A percentile compares a stretch with the other conserved stretches of the same genome.
These are phyloP conservation scores for Penicillium sp. DNA, from an alignment of 2,329 filamentous ascomycete genomes.

Conservation along the genomic window DNA sequence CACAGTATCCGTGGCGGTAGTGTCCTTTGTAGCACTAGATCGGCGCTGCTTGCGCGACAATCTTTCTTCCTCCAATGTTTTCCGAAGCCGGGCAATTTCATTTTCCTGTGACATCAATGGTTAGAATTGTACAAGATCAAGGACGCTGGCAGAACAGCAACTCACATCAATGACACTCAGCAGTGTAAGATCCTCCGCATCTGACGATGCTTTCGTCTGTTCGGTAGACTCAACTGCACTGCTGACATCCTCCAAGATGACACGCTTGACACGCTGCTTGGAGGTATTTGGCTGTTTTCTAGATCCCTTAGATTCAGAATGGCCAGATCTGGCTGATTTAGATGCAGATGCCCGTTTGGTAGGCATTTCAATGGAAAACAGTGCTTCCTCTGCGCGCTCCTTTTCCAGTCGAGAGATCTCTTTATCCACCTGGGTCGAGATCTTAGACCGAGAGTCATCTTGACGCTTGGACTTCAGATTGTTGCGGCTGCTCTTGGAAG, in stretches of 20 bases:
- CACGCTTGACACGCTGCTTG: constrained; percentile 49
- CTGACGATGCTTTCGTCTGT: constrained; percentile 37
- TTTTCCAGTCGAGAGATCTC: constrained; percentile 46
- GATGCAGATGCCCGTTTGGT: constrained; percentile 30
- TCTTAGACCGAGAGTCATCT: constrained; percentile 38
- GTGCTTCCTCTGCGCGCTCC: constrained; percentile 46
- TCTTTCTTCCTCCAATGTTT: constrained; percentile 61
- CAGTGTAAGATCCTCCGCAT: constrained; percentile 55
- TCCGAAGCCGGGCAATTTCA: constrained; percentile 61
- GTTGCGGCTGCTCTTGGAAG: constrained; percentile 39
- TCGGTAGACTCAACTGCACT: constrained; percentile 41
- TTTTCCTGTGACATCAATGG: constrained; percentile 39
- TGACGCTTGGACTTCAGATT: constrained; percentile 33
- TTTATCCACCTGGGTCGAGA: constrained; percentile 45
- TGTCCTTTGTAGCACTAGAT: constrained; percentile 38
- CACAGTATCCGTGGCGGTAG: constrained; percentile 48
- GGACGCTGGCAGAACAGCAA: constrained; percentile 1
- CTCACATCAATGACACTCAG: constrained; percentile 61
- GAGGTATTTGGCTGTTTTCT: constrained; percentile 46
- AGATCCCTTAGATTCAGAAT: constrained; percentile 28
- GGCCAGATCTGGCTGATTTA: constrained; percentile 31
- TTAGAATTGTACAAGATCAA: constrained; percentile 12
- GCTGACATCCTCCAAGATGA: constrained; percentile 44
- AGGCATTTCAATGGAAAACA: constrained; percentile 46
- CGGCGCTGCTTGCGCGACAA: constrained; percentile 51